Evolutionary conservation across 345 rosid species (phyloP), one percentile per base, ranked within the genome.

Genomic region (Salix brachista): DNA sequence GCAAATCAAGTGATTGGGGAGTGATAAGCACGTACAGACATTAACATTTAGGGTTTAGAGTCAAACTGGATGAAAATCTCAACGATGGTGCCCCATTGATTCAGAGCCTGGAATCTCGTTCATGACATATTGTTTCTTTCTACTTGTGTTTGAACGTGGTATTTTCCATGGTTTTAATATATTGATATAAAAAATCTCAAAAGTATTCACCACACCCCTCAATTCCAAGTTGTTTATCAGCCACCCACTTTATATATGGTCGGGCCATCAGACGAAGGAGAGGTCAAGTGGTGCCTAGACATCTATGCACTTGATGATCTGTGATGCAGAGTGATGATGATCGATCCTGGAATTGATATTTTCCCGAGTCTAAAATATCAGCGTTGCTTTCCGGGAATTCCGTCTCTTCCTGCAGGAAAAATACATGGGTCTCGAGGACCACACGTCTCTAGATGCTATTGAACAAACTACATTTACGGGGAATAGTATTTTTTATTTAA

Each of bases 301-400:
- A 54, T 23, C 0, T 19, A 0, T 8, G 61, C 61, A 54, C 25
- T 6, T 19, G 11, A 21, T 21, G 12, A 54, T 8, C 26, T 67
- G 21, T 44, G 65, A 34, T 4, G 54, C 23, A 25, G 70, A 67
- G 61, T 37, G 30, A 68, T 10, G 44, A 34, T 5, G 37, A 36
- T 36, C 37, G 37, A 36, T 36, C 37, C 37, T 36, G 46, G 13
- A 12, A 10, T 42, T 74, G 79, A 76, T 75, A 69, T 81, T 76
- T 84, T 75, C 34, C 36, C 52, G 32, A 68, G 32, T 44, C 18
- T 11, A 32, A 76, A 82, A 71, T 78, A 76, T 80, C 83, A 65
- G 48, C 4, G 80, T 80, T 37, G 80, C 78, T 79, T 11, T 79
- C 80, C 30, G 80, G 56, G 41, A 67, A 16, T 16, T 6, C 21